phyloP scores from a whole-genome alignment of 805 yeast species.

The Starmerella apicola region DNA sequence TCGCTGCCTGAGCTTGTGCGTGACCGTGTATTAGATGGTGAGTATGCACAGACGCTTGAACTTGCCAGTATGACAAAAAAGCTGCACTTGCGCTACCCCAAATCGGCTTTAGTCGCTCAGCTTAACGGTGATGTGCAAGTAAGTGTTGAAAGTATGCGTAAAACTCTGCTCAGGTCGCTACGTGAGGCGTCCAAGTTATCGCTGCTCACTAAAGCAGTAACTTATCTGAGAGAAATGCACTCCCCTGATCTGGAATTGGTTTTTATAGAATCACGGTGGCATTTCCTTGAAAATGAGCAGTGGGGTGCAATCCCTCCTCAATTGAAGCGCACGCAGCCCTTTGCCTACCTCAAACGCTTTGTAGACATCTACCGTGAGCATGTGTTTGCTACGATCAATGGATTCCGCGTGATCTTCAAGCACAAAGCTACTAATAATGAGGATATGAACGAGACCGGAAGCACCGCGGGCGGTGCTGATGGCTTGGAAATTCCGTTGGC shows the following conservation, averaged over 20 bases:
- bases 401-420: conserved; percentile 52
- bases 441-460: not conserved
- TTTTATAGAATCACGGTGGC: conserved; percentile 29
- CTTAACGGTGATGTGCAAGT: conserved; percentile 43
- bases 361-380: conserved; percentile 79
- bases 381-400: conserved; percentile 58
- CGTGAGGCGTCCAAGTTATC: conserved; percentile 68
- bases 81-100: conserved; percentile 56
- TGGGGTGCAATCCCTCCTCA: conserved; percentile 31
- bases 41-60: conserved; percentile 81
- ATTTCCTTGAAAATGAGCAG: conserved; percentile 11
- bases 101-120: conserved; percentile 38
- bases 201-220: conserved; percentile 63
- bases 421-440: conserved; percentile 22
- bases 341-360: conserved; percentile 60
- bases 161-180: conserved; percentile 54
- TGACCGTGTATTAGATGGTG: conserved; percentile 76
- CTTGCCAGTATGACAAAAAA: conserved; percentile 63
- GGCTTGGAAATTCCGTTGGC: conserved; percentile 5
- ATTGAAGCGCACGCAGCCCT: conserved; percentile 39
- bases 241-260: conserved; percentile 18
- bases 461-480: not conserved
- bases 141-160: conserved; percentile 47
- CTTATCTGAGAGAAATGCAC: conserved; percentile 53
- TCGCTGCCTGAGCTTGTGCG: conserved; percentile 74